Conservation (phyloP, 2,329 filamentous ascomycete genomes). For the Paraconiothyrium brasiliense region DNA sequence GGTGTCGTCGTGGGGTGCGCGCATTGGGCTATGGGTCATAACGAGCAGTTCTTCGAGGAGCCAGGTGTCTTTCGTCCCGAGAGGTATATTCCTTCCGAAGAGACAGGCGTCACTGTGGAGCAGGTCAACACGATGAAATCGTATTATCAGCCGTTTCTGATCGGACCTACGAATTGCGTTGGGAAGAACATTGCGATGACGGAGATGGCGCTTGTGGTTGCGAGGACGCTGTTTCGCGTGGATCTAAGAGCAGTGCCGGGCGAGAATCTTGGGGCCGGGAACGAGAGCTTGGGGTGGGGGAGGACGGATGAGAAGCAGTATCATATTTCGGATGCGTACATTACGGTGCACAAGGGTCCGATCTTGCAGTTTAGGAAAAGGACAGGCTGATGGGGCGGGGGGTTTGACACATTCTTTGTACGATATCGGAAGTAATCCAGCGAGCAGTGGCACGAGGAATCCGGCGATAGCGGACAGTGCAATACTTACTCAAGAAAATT, state of each 20-base stretch:
- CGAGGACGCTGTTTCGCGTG: slow-evolving; percentile 24
- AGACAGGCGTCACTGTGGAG: slow-evolving; percentile 18
- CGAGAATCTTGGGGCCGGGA: slow-evolving; percentile 1
- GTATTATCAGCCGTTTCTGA: slow-evolving; percentile 28
- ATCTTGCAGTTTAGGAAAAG: slow-evolving; percentile 28
- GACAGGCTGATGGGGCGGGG: not conserved
- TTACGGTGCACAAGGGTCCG: slow-evolving; percentile 35
- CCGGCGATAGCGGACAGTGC: no score
- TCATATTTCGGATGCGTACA: slow-evolving; percentile 20
- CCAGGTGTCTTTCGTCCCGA: slow-evolving; percentile 23
- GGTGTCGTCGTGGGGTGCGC: slow-evolving; percentile 25
- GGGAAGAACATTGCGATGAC: slow-evolving; percentile 34
- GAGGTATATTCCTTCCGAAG: slow-evolving; percentile 21
- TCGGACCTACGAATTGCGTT: slow-evolving; percentile 32
- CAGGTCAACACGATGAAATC: slow-evolving; percentile 16
- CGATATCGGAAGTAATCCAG: no score
- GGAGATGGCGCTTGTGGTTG: slow-evolving; percentile 28
- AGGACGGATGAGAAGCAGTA: slow-evolving; percentile 14
- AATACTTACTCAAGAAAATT: no score
- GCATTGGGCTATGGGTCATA: slow-evolving; percentile 23
- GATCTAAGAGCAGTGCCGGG: slow-evolving; percentile 23
- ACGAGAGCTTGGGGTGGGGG: slow-evolving; percentile 14
- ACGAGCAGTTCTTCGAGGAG: slow-evolving; percentile 24
- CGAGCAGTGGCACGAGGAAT: no score
- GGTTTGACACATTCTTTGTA: no score